Evolutionary conservation across 2,329 filamentous ascomycete species (phyloP), one percentile per base, ranked within the genome.

Genomic region (Xylaria sp.): DNA sequence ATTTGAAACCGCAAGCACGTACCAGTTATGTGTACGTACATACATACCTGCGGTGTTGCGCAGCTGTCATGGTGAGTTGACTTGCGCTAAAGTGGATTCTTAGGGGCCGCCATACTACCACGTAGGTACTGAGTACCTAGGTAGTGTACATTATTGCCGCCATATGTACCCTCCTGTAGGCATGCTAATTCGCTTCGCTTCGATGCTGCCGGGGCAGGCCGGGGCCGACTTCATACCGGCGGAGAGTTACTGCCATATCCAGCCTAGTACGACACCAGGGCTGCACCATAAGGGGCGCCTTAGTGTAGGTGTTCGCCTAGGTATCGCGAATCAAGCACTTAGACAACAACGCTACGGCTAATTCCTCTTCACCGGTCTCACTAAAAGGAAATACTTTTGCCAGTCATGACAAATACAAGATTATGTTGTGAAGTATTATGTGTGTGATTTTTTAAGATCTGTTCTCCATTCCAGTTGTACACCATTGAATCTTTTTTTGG

Each of bases 311-410:
- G 31, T 31, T 33, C 15, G 28, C 28, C 51, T 18, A 18, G 41
- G 10, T n/a, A 55, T 15, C 12, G 31, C 5, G 12, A 6, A 9
- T 1, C 12, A 18, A 52, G 13, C 12, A 18, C 15, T 43, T 43
- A 43, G 15, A 43, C 41, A 25, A 64, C 23, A 49, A 51, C 48
- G 23, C 41, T 57, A 39, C 57, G 60, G 64, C 54, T 67, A 64
- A 67, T 67, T 57, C 61, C 67, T 33, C 33, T 51, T 67, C 33
- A 62, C 60, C 51, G 59, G 67, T 59, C 39, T 9, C 18, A 46
- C 13, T 15, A 36, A 49, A 46, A 20, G 55, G n/a, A 20, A 48
- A 20, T 8, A 18, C 18, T 46, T 46, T 15, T 7, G 15, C 13
- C 18, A n/a, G 3, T 4, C 3, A 46, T 46, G 41, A 46, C 41